Conservation (phyloP, 2,329 filamentous ascomycete genomes). For the Ceratocystis huliohia region DNA sequence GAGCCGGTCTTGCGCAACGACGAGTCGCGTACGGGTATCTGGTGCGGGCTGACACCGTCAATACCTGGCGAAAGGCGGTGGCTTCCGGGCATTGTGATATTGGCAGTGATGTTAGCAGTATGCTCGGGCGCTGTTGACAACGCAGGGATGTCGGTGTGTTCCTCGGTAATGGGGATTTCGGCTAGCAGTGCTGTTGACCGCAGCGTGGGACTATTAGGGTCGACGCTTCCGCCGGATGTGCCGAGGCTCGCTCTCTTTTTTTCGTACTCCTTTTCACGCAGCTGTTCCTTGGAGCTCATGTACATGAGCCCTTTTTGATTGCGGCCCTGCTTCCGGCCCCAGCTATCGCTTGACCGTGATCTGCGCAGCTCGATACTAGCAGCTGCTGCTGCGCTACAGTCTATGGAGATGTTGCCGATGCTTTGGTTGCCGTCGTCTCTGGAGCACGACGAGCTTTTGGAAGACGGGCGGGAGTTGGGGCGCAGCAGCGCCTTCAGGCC, state of each 20-base stretch:
- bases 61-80: conserved; percentile 26
- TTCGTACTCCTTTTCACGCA: conserved; percentile 50
- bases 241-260: conserved; percentile 42
- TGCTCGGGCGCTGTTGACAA: background rate
- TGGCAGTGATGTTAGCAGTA: background rate
- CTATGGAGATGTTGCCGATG: conserved; percentile 52
- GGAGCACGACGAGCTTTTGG: conserved; percentile 43
- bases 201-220: conserved; percentile 30
- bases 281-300: conserved; percentile 57
- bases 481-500: conserved; percentile 50
- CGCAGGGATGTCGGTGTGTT: conserved; percentile 30
- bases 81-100: background rate
- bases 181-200: conserved; percentile 28
- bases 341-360: conserved; percentile 48
- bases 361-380: conserved; percentile 39
- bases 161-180: conserved; percentile 44
- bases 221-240: conserved; percentile 30
- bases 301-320: conserved; percentile 52
- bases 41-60: conserved; percentile 32
- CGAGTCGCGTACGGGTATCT: conserved; percentile 55
- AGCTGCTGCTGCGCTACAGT: conserved; percentile 34
- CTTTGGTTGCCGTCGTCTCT: conserved; percentile 47
- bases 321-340: conserved; percentile 44
- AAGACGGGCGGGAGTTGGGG: conserved; percentile 46
- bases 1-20: conserved; percentile 48